Base-by-base conservation (phyloP, 345 rosid genomes). In the Eucalyptus victrix region DNA sequence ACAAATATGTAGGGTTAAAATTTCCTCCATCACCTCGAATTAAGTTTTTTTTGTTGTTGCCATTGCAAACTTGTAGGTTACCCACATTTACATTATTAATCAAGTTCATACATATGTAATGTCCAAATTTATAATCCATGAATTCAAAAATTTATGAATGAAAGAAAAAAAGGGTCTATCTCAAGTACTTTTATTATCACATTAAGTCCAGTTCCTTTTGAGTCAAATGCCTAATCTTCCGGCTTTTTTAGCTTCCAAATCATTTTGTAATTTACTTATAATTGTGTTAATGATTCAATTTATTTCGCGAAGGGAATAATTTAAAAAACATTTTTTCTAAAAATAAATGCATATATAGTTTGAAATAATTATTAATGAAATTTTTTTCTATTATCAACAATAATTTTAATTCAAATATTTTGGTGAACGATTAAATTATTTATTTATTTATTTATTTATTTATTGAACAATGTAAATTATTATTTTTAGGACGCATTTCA, bases 341-440 rank as follows among this genome's bases (percentile, higher is more conserved):
- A 18, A 21, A 76, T 37, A 76, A 76, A 76, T 3, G 2, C 0
- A 2, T 21, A 11, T 19, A 37, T 37, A 8, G 1, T 4, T 72
- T 2, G 24, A 37, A 37, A 37, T 72, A 72, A 72, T 72, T 19
- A 4, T 72, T 2, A 3, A 37, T 76, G 2, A 72, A 72, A 76
- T 1, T 6, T 3, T 3, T 19, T 72, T 21, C 23, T 4, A 0
- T 72, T 9, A 34, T 34, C 45, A 11, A 9, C 14, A 18, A 34
- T 3, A 72, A 19, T 9, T 72, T 9, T 72, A 34, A 19, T 72
- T 69, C 26, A 34, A 34, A 69, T 17, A 18, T 34, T 8, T 32
- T 3, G 21, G 2, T 10, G 24, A 69, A 32, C 1, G 4, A 18
- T 5, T 5, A 69, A 19, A 8, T 1, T 15, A 65, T 67, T 9